Base-by-base conservation (phyloP, 2,329 filamentous ascomycete species). In the Fusarium kyushuense region DNA sequence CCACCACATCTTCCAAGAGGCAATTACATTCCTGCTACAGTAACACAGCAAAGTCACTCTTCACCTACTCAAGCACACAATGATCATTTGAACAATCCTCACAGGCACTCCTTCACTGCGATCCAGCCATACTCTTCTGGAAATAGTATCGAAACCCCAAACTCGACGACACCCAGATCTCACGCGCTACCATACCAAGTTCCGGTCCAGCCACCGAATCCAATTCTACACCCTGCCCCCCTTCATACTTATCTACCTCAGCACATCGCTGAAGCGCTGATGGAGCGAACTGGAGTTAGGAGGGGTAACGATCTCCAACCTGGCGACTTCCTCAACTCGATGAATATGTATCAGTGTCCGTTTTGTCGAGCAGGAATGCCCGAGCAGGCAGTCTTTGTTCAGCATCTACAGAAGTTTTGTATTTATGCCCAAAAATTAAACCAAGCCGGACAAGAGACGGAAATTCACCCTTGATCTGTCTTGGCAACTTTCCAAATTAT, bases 401-500 rank as follows among this genome's bases (percentile, higher is more conserved):
- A 60, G 3, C 64, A 68, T 25, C 35, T 67, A 12, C 46, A 54
- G 5, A 41, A 29, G 14, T 14, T 32, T 6, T 67, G 64, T 35
- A 17, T 36, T 19, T 36, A 14, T 11, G 33, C 45, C 13, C 12
- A 41, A 25, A 6, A 19, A 3, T 10, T 25, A 8, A 21, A 33
- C 14, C n/a, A 40, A 12, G 16, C 14, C 8, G 38, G 23, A 35
- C n/a, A 35, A 19, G 17, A 23, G 21, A 49, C 19, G 10, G 19
- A 40, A 17, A 16, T 56, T n/a, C 27, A 33, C n/a, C 35, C 14
- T 13, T 56, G 54, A 52, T 13, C 16, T 11, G 16, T 25, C 21
- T 38, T n/a, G 2, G 4, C 47, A 14, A 10, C 17, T n/a, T 7
- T 23, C 35, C 6, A 10, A 17, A 11, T 16, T 21, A 32, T 17